Conservation (phyloP, 2,329 filamentous ascomycete species). For the Ascochyta fabae region DNA sequence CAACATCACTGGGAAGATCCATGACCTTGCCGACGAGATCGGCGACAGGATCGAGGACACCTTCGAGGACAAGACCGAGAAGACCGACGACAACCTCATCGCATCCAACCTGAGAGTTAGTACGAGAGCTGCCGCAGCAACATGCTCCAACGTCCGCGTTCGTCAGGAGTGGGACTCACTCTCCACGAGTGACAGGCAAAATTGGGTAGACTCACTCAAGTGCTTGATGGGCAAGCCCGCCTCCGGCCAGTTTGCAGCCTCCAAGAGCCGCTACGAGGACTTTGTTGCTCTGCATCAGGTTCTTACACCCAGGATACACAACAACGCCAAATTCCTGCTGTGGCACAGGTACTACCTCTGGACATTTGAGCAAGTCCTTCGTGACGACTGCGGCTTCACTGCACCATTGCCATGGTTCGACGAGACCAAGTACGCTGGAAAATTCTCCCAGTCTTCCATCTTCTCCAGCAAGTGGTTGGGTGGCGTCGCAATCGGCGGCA, state of each 20-base stretch:
- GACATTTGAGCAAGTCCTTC: conserved; percentile 51
- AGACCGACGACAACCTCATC: neutral
- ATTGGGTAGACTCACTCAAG: conserved; percentile 37
- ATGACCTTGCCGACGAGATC: conserved; percentile 6
- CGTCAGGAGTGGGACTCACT: conserved; percentile 43
- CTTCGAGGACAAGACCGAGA: neutral
- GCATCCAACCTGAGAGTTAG: neutral
- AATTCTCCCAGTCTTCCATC: conserved; percentile 38
- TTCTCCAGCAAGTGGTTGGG: conserved; percentile 41
- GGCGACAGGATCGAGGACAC: neutral
- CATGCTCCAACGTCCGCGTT: conserved; percentile 35
- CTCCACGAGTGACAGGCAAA: conserved; percentile 29
- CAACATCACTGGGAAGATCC: conserved; percentile 14
- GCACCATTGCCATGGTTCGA: conserved; percentile 49
- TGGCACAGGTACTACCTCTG: conserved; percentile 55
- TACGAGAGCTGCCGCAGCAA: conserved; percentile 2
- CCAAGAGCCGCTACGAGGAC: conserved; percentile 44
- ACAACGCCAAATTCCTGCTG: conserved; percentile 47
- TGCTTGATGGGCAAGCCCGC: conserved; percentile 35
- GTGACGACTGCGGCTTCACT: conserved; percentile 52
- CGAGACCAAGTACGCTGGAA: conserved; percentile 44
- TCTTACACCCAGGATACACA: conserved; percentile 42
- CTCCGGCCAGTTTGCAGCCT: conserved; percentile 33
- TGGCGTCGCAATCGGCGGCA: conserved; percentile 28
- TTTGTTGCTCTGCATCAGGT: conserved; percentile 42